Percentiles rank a stretch among this genome's conserved stretches.
phyloP scores from a whole-genome alignment of 2,329 filamentous ascomycete genomes.

The Alternaria longipes region DNA sequence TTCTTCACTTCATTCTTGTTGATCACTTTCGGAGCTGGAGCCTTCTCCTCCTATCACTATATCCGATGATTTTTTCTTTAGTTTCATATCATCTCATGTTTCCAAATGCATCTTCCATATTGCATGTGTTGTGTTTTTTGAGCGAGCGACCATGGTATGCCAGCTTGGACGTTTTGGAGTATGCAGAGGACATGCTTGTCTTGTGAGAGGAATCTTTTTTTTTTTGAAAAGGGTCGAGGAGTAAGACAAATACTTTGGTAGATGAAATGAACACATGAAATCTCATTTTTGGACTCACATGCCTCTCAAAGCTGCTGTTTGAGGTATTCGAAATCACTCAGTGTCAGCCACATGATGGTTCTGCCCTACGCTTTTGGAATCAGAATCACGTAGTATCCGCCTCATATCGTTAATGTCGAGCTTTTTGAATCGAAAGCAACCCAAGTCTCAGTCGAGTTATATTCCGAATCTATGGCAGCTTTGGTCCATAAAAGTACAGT shows the following conservation, averaged over 20 bases:
- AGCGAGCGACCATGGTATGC: conserved; percentile 2
- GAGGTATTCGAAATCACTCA: background rate
- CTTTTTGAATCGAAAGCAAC: background rate
- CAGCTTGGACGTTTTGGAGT: background rate
- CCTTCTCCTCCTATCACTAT: background rate
- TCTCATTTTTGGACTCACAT: background rate
- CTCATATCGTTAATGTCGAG: background rate
- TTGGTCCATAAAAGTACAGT: background rate
- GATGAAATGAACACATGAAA: background rate
- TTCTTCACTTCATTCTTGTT: conserved; percentile 1
- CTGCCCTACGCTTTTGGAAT: background rate
- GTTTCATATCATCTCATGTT: background rate
- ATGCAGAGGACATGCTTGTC: background rate
- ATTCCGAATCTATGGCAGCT: fast-evolving
- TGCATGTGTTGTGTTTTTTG: background rate
- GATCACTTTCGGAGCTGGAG: background rate
- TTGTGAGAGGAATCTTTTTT: background rate
- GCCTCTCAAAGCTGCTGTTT: background rate
- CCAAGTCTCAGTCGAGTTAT: background rate
- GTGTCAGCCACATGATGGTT: background rate
- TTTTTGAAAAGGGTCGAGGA: background rate
- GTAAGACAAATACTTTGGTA: background rate
- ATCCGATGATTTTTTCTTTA: background rate
- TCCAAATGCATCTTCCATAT: background rate
- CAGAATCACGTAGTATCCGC: background rate